Conservation (phyloP, 495 filamentous ascomycete genomes). For the Trypethelium eluteriae region DNA sequence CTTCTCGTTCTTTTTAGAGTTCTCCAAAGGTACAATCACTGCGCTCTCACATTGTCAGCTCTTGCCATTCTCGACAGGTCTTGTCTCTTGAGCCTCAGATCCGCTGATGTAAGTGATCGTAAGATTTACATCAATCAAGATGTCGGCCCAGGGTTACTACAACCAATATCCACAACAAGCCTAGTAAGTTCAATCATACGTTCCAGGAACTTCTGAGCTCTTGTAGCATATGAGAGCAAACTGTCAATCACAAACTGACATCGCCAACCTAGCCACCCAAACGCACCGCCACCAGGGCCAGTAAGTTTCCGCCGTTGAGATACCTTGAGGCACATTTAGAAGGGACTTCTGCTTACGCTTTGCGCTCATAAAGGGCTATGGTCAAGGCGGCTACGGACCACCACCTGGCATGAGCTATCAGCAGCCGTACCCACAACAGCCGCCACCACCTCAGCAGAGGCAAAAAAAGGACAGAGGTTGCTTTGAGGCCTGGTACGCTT, state of each 20-base stretch:
- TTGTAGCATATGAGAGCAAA: too few relatives aligned
- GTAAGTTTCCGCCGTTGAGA: too few relatives aligned
- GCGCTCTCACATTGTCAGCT: background rate
- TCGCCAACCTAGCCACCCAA: too few relatives aligned
- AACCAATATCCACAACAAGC: background rate
- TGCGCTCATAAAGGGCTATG: too few relatives aligned
- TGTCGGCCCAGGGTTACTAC: background rate
- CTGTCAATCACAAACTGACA: too few relatives aligned
- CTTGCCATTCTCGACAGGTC: background rate
- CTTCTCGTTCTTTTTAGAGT: background rate
- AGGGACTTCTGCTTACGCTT: too few relatives aligned
- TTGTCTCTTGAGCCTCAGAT: background rate
- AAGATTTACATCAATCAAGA: background rate
- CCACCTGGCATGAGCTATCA: background rate
- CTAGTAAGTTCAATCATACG: background rate
- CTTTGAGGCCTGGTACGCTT: slow-evolving; percentile 1
- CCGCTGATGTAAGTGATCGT: background rate
- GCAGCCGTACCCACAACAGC: background rate
- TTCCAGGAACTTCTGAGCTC: too few relatives aligned
- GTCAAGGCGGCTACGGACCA: background rate
- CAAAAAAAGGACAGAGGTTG: slow-evolving; percentile 1
- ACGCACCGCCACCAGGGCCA: too few relatives aligned
- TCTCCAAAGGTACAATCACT: background rate
- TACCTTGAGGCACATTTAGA: too few relatives aligned
- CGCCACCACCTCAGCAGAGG: background rate